Evolutionary conservation across 306 rosid species (phyloP), one percentile per base, ranked within the genome.

Genomic region (Casuarina equisetifolia): DNA sequence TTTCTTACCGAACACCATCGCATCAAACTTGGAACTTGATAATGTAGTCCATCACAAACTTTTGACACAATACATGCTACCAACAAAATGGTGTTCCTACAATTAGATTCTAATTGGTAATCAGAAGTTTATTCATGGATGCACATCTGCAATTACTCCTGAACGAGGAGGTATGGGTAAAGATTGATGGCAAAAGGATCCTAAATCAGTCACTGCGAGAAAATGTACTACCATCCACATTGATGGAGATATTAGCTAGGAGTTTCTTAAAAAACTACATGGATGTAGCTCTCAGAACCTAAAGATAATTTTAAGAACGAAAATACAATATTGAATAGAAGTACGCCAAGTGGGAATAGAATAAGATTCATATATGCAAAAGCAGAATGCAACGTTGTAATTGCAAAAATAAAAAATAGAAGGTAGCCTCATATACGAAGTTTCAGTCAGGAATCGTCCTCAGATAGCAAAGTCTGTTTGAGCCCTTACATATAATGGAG

Each of bases 361-460:
- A 57, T 20, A 57, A 57, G 63, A 36, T 57, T 57, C 36, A 11
- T 20, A 57, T 8, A 57, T 19, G 63, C 63, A 57, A 57, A 57
- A 57, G 13, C 13, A 57, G 63, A 19, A 57, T n/a, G 63, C 2
- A 57, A 7, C 3, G 36, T 20, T 36, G 20, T 57, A 9, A 57
- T 20, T 57, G 20, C 38, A 32, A 57, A 20, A 32, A 57, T 25
- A 25, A 25, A 25, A 25, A 25, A 25, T 25, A 25, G 0, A 57
- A 57, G 1, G 38, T 17, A 57, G 63, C 20, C 13, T 40, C 40
- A 66, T 16, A 36, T 35, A 62, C 32, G 4, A 2, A 17, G 25
- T 66, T 39, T 66, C 70, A 66, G 17, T 46, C 70, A 66, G 6
- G 70, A 66, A n/a, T 40, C 40, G 70, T 25, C 38, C 25, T 58